Evolutionary conservation across 441 rosid genomes (phyloP).

Genomic region (Adansonia rubrostipa): DNA sequence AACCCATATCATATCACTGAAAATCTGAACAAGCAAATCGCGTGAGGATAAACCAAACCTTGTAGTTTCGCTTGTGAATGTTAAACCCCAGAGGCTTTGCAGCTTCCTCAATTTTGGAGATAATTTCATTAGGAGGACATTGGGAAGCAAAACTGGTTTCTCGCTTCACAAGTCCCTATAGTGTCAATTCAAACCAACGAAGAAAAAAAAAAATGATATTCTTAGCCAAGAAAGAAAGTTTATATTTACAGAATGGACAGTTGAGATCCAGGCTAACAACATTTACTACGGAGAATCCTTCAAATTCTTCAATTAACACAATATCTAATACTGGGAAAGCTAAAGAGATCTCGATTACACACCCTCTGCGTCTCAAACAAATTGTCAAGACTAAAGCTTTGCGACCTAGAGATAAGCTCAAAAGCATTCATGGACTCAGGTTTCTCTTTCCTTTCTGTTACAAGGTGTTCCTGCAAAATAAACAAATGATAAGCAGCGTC

Average conservation of each 20-base stretch:
- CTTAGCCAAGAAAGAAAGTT: background rate
- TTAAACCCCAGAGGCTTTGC: constrained; percentile 94
- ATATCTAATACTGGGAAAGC: background rate
- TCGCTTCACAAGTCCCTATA: constrained; percentile 77
- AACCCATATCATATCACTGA: background rate
- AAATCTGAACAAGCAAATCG: constrained; percentile 7
- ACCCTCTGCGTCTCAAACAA: constrained; percentile 76
- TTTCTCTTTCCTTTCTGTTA: constrained; percentile 81
- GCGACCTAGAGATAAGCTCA: constrained; percentile 86
- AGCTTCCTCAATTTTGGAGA: constrained; percentile 92
- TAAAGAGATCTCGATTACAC: constrained; percentile 19
- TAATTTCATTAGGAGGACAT: constrained; percentile 74
- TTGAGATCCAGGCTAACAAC: constrained; percentile 14
- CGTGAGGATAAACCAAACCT: constrained; percentile 44
- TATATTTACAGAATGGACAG: background rate
- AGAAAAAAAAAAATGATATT: background rate
- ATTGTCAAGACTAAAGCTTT: constrained; percentile 78
- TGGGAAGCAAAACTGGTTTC: constrained; percentile 89
- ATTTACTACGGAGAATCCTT: background rate
- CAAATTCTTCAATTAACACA: background rate
- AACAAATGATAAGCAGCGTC: constrained; percentile 18
- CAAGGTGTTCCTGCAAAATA: constrained; percentile 64
- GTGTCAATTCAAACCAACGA: constrained; percentile 20
- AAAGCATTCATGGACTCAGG: constrained; percentile 94
- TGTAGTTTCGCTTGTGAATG: constrained; percentile 81